Conservation (phyloP, 345 rosid species). For the Citrus cavaleriei region DNA sequence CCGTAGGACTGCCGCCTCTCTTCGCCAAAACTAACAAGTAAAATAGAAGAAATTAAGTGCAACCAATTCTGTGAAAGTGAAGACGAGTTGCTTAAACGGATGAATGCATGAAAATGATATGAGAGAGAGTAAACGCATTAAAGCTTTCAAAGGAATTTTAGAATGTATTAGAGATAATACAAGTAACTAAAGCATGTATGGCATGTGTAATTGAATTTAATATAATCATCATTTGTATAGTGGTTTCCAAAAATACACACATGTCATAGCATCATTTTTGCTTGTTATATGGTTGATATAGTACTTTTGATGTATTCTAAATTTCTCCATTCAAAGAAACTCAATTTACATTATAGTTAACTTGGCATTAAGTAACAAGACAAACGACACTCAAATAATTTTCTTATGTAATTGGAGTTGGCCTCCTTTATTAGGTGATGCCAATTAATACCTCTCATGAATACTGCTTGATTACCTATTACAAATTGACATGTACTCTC, state of each 20-base stretch:
- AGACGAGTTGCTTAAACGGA: background rate
- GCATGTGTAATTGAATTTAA: no score
- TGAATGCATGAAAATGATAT: background rate
- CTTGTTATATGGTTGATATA: no score
- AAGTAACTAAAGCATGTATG: no score
- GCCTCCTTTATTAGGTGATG: no score
- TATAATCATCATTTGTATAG: no score
- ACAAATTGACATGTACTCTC: no score
- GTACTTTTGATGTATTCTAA: no score
- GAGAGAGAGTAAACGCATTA: background rate
- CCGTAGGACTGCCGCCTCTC: constrained; percentile 54
- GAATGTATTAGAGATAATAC: background rate
- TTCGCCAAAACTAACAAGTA: constrained; percentile 57
- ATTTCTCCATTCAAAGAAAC: background rate
- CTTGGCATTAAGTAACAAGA: background rate
- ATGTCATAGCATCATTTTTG: no score
- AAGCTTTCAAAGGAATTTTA: no score
- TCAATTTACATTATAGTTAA: background rate
- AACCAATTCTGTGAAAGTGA: background rate
- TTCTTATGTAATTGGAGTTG: no score
- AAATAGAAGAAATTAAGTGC: constrained; percentile 8
- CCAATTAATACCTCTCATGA: background rate
- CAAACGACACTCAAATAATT: background rate
- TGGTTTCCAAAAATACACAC: no score
- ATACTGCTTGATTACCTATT: background rate